These are phyloP conservation scores for Marchantia paleacea DNA, from an alignment of 225 moss, liverwort and hornwort species.

Conservation along the genomic window DNA sequence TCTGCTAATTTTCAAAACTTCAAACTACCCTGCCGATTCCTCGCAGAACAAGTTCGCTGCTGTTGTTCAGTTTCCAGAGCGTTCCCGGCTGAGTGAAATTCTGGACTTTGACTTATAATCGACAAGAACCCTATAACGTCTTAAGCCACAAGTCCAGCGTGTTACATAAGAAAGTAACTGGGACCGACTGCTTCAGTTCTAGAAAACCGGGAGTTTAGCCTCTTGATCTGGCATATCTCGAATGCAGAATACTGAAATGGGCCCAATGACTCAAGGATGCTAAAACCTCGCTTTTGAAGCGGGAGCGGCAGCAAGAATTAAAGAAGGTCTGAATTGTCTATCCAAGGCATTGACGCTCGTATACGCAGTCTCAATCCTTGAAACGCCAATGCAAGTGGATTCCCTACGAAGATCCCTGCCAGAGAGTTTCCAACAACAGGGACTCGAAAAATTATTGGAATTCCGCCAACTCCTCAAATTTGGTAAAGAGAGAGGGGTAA, in stretches of 20 bases:
- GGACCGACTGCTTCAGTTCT: too few species aligned
- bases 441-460: background rate
- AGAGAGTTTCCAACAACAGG: background rate
- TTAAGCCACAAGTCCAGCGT: too few species aligned
- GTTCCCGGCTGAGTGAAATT: background rate
- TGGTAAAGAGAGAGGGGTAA: background rate
- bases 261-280: background rate
- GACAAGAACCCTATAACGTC: too few species aligned
- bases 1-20: slow-evolving; percentile 6
- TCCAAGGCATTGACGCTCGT: background rate
- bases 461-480: background rate
- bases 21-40: background rate
- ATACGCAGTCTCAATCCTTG: background rate
- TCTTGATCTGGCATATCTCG: too few species aligned
- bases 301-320: background rate
- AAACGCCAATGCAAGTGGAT: background rate
- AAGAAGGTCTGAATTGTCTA: slow-evolving; percentile 8
- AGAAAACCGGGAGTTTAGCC: too few species aligned
- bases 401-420: background rate
- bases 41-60: background rate
- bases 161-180: background rate
- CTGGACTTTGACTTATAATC: background rate
- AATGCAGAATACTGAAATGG: too few species aligned
- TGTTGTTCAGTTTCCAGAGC: background rate
- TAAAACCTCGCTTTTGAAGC: background rate